Base-by-base conservation (phyloP, 352 stramenopile genomes). In the Blastocystis sp. region DNA sequence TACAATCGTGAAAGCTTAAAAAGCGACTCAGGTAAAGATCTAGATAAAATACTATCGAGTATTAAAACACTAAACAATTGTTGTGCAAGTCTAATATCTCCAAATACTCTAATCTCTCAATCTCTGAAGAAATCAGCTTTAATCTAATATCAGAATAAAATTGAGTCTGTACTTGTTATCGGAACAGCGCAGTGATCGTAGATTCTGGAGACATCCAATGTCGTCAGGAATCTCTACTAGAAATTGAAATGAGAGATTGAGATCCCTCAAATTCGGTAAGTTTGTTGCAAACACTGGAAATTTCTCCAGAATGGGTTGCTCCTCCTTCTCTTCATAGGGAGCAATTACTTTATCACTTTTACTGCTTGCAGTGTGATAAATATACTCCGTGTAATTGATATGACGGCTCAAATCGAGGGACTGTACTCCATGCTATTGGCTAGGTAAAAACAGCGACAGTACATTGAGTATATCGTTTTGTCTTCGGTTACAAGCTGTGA, bases 311-410 rank as follows among this genome's bases (percentile, higher is more conserved):
- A 85, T 85, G 2, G 73, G 73, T 1, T 64, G 16, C 1, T 85
- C 50, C 11, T 39, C n/a, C 16, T 85, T 55, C 45, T 85, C 73
- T 18, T 85, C 73, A 37, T 69, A 43, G 56, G 13, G 18, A 5
- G n/a, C 24, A 43, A 53, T 26, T 8, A 3, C 2, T 13, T 85
- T 53, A 20, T 65, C 50, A 30, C 24, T 41, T 13, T 47, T 34
- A 59, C 50, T 59, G 30, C 20, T 66, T 43, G 39, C 41, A 16
- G 50, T 85, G 50, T 85, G 73, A 65, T 85, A 85, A 20, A 85
- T 85, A 65, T 85, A 85, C 20, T 85, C 73, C 2, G 73, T 85
- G 47, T 85, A 85, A n/a, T 85, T 55, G 30, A 85, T 66, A 34
- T 85, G 53, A 26, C 73, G 73, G 30, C 73, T 85, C 53, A 85